Base-by-base conservation (phyloP, 371 early-diverging fungal species). In the Batrachochytrium dendrobatidis region DNA sequence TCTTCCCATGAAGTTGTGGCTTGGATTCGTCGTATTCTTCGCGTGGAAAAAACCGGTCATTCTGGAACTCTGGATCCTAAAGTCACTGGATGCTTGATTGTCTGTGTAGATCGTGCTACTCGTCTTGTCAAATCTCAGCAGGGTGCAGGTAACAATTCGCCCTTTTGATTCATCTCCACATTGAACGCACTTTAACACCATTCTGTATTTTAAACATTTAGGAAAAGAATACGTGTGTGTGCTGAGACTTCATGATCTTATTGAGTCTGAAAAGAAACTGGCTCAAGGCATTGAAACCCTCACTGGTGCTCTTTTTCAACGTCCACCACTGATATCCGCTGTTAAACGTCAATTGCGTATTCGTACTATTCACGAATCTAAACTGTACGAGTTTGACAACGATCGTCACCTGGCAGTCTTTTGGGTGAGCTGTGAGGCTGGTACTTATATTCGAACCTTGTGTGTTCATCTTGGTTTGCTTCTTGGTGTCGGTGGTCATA, bases 1-100 rank as follows among this genome's bases (percentile, higher is more conserved):
- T 96, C 97, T 39, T 98, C 99, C 39, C 99, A 99, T 83, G 99
- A 99, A 82, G 99, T 99, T 46, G 99, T 99, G 46, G 98, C 99
- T 54, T 99, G 99, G 99, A 92, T 99, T 61, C 91, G 96, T 58
- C 90, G 96, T 63, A 99, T 99, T 61, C 86, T 99, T 55, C 86
- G 93, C 57, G 95, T 93, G 45, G 98, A 99, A 67, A 99, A 98
- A 80, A 99, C 99, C 34, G 99, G 99, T 46, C 99, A 99, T 84
- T 85, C 87, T 70, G 99, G 99, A 60, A 99, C 99, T 15, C 86
- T 99, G 12, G 99, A 99, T 81, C 99, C 99, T 63, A 96, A 98
- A 76, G 99, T 99, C 45, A 99, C 99, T 34, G 99, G 99, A 34
- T 97, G 98, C 70, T 80, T 99, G 75, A 96, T 97, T 67, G 96